Percentiles rank a stretch among this genome's conserved stretches.
Conservation (phyloP, 192 early-diverging fungal species). For the Mortierella alpina region DNA sequence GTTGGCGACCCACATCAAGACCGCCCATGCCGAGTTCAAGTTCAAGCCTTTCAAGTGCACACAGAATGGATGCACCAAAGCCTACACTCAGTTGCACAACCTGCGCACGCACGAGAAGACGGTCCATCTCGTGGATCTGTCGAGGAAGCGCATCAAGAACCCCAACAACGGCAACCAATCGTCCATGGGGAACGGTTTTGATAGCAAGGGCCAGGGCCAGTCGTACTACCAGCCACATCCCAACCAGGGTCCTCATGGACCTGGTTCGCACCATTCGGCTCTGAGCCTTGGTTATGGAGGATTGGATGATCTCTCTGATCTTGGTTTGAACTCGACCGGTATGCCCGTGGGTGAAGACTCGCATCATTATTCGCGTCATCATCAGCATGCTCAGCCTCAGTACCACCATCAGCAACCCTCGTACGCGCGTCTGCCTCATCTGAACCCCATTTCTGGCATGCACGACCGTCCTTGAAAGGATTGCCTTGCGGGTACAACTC, state of each 20-base stretch:
- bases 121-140: slow-evolving; percentile 45
- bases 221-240: slow-evolving; percentile 10
- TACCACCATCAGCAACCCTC: slow-evolving; percentile 14
- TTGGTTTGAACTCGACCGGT: neutral
- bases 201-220: neutral
- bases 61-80: slow-evolving; percentile 76
- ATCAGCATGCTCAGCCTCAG: slow-evolving; percentile 21
- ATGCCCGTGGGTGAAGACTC: slow-evolving; percentile 12
- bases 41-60: slow-evolving; percentile 71
- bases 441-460: slow-evolving; percentile 22
- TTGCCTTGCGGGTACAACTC: neutral
- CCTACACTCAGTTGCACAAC: slow-evolving; percentile 84
- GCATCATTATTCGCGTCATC: slow-evolving; percentile 25
- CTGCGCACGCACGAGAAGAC: slow-evolving; percentile 83
- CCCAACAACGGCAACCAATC: slow-evolving; percentile 7
- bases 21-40: slow-evolving; percentile 44
- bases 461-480: slow-evolving; percentile 15
- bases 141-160: slow-evolving; percentile 46
- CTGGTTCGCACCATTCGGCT: slow-evolving; percentile 11
- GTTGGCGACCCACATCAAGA: slow-evolving; percentile 75
- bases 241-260: neutral
- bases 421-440: slow-evolving; percentile 21
- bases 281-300: slow-evolving; percentile 36
- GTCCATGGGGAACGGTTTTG: neutral
- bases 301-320: slow-evolving; percentile 6